These are phyloP conservation scores for Trichoderma sp. DNA, from an alignment of 2,329 filamentous ascomycete species.

Conservation along the genomic window DNA sequence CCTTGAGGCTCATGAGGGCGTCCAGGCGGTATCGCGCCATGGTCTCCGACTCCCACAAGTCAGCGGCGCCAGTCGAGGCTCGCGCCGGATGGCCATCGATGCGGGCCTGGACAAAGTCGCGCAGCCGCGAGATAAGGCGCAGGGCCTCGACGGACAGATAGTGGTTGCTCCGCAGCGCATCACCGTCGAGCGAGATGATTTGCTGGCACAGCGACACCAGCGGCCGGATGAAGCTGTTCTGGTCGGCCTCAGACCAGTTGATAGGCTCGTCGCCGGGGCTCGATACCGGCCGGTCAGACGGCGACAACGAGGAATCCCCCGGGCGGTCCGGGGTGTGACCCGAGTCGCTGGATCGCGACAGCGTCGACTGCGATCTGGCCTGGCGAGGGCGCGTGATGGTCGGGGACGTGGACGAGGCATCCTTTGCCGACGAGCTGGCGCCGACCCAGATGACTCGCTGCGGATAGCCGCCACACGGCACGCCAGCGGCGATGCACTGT, in stretches of 20 bases:
- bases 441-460: constrained; percentile 32
- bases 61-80: background rate
- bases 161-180: background rate
- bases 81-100: constrained; percentile 21
- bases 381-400: background rate
- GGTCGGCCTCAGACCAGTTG: constrained; percentile 20
- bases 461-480: constrained; percentile 32
- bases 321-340: background rate
- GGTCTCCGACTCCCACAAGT: constrained; percentile 21
- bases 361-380: background rate
- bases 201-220: constrained; percentile 27
- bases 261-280: constrained; percentile 2
- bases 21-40: constrained; percentile 29
- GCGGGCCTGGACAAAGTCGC: constrained; percentile 28
- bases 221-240: constrained; percentile 25
- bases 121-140: constrained; percentile 27
- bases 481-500: constrained; percentile 29
- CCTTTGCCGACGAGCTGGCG: constrained; percentile 14
- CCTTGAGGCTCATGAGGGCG: constrained; percentile 37
- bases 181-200: constrained; percentile 24
- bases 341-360: constrained; percentile 8
- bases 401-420: background rate
- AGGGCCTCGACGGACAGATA: constrained; percentile 24
- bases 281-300: background rate
- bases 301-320: constrained; percentile 5